Evolutionary conservation across 2,329 filamentous ascomycete species (phyloP).

Genomic region (Cladosporium halotolerans): DNA sequence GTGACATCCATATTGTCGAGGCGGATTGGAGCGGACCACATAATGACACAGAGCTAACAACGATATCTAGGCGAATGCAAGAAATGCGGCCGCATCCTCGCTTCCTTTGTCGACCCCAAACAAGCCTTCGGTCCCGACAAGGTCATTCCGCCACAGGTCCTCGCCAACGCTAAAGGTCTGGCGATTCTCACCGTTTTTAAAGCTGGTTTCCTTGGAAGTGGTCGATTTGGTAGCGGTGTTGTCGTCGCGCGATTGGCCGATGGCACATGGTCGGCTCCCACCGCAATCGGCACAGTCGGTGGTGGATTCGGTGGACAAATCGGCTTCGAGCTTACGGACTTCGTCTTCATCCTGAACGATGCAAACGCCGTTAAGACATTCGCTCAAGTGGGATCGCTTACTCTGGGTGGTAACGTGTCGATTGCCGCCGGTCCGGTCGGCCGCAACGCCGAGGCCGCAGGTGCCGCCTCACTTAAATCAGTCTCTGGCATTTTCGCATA

Average conservation of each 20-base stretch:
- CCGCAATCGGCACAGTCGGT: constrained; percentile 72
- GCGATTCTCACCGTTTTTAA: constrained; percentile 83
- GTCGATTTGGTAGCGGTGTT: constrained; percentile 72
- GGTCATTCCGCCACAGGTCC: constrained; percentile 84
- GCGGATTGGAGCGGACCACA: neutral
- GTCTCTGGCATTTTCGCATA: constrained; percentile 94
- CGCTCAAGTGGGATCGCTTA: constrained; percentile 83
- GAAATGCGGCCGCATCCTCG: constrained; percentile 92
- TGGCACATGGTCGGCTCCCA: constrained; percentile 74
- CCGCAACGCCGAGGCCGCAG: constrained; percentile 90
- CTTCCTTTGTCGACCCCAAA: constrained; percentile 87
- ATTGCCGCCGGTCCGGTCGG: constrained; percentile 91
- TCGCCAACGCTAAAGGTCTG: constrained; percentile 87
- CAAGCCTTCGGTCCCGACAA: constrained; percentile 95
- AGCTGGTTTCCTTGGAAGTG: constrained; percentile 77
- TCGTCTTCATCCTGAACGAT: constrained; percentile 98
- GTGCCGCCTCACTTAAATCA: constrained; percentile 81
- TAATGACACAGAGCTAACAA: constrained; percentile 1
- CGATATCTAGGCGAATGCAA: constrained; percentile 76
- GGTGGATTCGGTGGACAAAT: constrained; percentile 82
- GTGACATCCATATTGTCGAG: too few relatives aligned
- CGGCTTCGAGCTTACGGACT: constrained; percentile 82
- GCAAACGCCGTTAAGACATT: constrained; percentile 83
- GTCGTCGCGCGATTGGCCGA: constrained; percentile 74
- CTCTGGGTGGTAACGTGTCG: constrained; percentile 91